phyloP scores from a whole-genome alignment of 169 alveolate species.

The Babesia bovis region DNA sequence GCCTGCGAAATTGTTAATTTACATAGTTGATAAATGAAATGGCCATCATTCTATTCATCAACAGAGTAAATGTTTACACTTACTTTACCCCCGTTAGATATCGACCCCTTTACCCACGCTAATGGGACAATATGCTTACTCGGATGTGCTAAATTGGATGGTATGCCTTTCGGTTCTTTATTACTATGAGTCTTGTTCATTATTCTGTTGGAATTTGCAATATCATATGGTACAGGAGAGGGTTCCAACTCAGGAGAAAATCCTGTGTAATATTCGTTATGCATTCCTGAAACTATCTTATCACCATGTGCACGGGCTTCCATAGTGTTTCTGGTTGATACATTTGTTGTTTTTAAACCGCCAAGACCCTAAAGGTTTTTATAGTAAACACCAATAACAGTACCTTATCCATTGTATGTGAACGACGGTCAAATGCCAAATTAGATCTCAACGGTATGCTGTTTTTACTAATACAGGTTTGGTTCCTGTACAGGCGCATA shows the following conservation, averaged over 20 bases:
- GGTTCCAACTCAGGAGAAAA: background rate
- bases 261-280: background rate
- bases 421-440: background rate
- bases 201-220: background rate
- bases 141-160: background rate
- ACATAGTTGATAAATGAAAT: background rate
- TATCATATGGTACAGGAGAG: background rate
- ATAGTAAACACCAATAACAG: background rate
- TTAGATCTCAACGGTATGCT: background rate
- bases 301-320: background rate
- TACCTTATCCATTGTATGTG: background rate
- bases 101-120: slow-evolving; percentile 7
- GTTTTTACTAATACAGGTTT: too few relatives aligned
- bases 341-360: background rate
- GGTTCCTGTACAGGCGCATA: too few relatives aligned
- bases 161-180: background rate
- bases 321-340: background rate
- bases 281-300: background rate
- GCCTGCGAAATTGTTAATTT: background rate
- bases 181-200: background rate
- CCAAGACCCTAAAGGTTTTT: background rate
- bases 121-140: slow-evolving; percentile 1
- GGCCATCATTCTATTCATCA: background rate
- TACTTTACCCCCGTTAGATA: background rate
- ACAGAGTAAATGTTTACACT: background rate